phyloP scores from a whole-genome alignment of 371 early-diverging fungal genomes.

The Lichtheimia ornata region DNA sequence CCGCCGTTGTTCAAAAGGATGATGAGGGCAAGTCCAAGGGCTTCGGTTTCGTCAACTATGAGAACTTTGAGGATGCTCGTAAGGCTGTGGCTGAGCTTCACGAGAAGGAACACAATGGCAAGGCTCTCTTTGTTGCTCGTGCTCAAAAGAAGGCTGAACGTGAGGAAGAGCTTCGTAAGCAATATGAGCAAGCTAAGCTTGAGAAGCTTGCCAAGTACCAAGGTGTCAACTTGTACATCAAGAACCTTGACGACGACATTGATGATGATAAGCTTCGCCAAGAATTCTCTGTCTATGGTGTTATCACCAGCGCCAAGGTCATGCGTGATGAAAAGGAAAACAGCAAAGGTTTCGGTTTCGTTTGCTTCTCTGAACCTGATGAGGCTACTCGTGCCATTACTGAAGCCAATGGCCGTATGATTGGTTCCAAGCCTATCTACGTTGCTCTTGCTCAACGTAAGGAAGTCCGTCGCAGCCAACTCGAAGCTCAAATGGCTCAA shows the following conservation, averaged over 20 bases:
- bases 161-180: conserved; percentile 92
- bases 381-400: conserved; percentile 91
- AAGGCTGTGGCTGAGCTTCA: conserved; percentile 93
- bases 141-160: conserved; percentile 99
- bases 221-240: conserved; percentile 97
- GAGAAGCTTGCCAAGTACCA: conserved; percentile 97
- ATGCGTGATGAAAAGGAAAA: conserved; percentile 91
- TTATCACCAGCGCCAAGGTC: conserved; percentile 96
- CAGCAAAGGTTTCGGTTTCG: conserved; percentile 89
- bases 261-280: conserved; percentile 95
- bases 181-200: conserved; percentile 91
- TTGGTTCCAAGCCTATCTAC: conserved; percentile 95
- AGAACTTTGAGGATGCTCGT: conserved; percentile 89
- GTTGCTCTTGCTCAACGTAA: conserved; percentile 97
- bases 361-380: conserved; percentile 89
- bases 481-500: conserved; percentile 94
- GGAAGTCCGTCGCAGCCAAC: conserved; percentile 91
- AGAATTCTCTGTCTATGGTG: conserved; percentile 94
- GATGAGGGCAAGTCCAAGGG: conserved; percentile 87
- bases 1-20: conserved; percentile 73
- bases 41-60: conserved; percentile 98
- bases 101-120: conserved; percentile 89
- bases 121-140: conserved; percentile 94
- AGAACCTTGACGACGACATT: conserved; percentile 96
- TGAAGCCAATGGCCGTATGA: conserved; percentile 92